Evolutionary conservation across 768 basidiomycete genomes (phyloP).

Genomic region (Rhizopogon vulgaris): DNA sequence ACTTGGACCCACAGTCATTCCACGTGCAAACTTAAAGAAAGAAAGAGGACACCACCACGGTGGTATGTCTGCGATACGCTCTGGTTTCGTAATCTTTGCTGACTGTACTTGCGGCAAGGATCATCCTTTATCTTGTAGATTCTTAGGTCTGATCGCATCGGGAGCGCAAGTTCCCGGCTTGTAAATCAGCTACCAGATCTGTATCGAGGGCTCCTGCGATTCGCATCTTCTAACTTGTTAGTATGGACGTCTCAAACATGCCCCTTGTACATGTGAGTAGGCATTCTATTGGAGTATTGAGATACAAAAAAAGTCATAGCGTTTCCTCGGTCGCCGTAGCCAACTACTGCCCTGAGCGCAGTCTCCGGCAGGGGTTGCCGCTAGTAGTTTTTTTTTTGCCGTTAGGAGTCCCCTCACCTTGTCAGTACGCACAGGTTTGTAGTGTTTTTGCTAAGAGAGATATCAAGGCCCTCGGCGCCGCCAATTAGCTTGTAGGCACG

Average conservation of each 20-base stretch:
- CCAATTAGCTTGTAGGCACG: no score
- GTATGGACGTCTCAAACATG: background rate
- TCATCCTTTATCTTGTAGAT: background rate
- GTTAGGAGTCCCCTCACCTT: background rate
- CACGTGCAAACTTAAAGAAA: no score
- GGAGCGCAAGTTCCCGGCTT: background rate
- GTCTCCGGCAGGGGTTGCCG: no score
- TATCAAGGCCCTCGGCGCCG: no score
- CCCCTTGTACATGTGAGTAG: background rate
- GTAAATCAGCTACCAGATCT: background rate
- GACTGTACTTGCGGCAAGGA: background rate
- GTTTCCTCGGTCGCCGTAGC: background rate
- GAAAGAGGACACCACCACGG: no score
- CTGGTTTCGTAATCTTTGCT: no score
- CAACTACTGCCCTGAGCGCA: background rate
- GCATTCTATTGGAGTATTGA: background rate
- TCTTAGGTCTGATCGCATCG: background rate
- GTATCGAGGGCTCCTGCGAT: background rate
- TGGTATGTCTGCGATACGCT: no score
- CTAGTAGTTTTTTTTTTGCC: no score
- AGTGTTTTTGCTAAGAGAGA: background rate
- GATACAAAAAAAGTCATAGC: background rate
- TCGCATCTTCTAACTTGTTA: background rate
- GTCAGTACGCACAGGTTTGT: background rate
- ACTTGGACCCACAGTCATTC: no score